Base-by-base conservation (phyloP, 2,329 filamentous ascomycete species). In the Stagonosporopsis chrysanthemi region DNA sequence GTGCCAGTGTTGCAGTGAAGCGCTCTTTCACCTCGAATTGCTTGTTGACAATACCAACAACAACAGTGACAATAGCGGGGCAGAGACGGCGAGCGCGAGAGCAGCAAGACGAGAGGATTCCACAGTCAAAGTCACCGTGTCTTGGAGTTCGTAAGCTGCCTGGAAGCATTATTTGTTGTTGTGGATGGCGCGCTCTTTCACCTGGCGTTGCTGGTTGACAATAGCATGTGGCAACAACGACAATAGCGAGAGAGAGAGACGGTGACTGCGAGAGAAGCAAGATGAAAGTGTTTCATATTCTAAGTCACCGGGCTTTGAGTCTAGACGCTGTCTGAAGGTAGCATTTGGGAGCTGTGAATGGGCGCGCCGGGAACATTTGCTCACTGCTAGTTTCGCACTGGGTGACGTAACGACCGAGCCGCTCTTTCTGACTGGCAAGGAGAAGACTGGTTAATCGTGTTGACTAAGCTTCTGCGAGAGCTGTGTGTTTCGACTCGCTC, bases 161-260 rank as follows among this genome's bases (percentile, higher is more conserved):
- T n/a, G n/a, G n/a, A n/a, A n/a, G n/a, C n/a, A n/a, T n/a, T n/a
- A n/a, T n/a, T n/a, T n/a, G n/a, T n/a, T n/a, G n/a, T n/a, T n/a
- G n/a, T n/a, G n/a, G n/a, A n/a, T n/a, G n/a, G n/a, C n/a, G 47
- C 26, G 28, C 31, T 26, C 19, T 39, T 50, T 50, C 38, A 42
- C 47, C 26, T 43, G 8, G 17, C 14, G 3, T 11, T 7, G 2
- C 41, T 7, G 22, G 41, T 17, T 15, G 22, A 19, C 19, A 19
- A 19, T 19, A 19, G 2, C 19, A 19, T n/a, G n/a, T n/a, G n/a
- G 28, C 4, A 15, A 7, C 15, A 5, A 6, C 22, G 22, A 41
- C 4, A 22, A 33, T 33, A 33, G 15, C 31, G 15, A n/a, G 31
- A 4, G 1, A 33, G 31, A 15, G n/a, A 9, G n/a, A n/a, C n/a